Conservation (phyloP, 495 filamentous ascomycete species). For the Penicillium angulare region DNA sequence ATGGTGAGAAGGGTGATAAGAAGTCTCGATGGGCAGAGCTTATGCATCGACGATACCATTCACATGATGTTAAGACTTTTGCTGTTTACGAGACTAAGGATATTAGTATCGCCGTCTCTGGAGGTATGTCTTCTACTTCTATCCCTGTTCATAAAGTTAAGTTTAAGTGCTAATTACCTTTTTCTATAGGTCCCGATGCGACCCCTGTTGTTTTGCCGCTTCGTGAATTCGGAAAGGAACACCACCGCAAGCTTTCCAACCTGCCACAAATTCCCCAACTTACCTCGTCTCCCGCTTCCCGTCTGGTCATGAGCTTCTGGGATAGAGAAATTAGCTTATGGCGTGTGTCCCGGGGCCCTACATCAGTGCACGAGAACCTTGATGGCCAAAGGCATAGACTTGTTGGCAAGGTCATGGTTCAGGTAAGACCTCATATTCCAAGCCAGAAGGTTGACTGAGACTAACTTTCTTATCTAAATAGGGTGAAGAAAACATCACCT, state of each 20-base stretch:
- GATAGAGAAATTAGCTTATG: constrained; percentile 84
- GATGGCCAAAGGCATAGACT: constrained; percentile 54
- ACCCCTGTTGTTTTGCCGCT: constrained; percentile 78
- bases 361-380: constrained; percentile 41
- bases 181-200: constrained; percentile 71
- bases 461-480: constrained; percentile 26
- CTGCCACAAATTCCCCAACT: constrained; percentile 76
- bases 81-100: constrained; percentile 80
- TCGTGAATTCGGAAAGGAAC: constrained; percentile 73
- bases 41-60: constrained; percentile 79
- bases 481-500: constrained; percentile 85
- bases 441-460: background rate
- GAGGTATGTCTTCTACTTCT: constrained; percentile 58
- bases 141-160: background rate
- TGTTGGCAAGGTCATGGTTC: constrained; percentile 68
- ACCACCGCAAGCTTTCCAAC: constrained; percentile 72
- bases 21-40: constrained; percentile 74
- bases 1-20: constrained; percentile 55
- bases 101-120: constrained; percentile 85
- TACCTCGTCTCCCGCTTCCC: constrained; percentile 63
- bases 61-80: constrained; percentile 93
- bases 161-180: constrained; percentile 33
- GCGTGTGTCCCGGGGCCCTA: constrained; percentile 53
- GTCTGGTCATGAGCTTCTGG: constrained; percentile 91
- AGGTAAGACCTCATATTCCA: constrained; percentile 28